Evolutionary conservation across 768 basidiomycete species (phyloP).

Genomic region (Tricholoma sp.): DNA sequence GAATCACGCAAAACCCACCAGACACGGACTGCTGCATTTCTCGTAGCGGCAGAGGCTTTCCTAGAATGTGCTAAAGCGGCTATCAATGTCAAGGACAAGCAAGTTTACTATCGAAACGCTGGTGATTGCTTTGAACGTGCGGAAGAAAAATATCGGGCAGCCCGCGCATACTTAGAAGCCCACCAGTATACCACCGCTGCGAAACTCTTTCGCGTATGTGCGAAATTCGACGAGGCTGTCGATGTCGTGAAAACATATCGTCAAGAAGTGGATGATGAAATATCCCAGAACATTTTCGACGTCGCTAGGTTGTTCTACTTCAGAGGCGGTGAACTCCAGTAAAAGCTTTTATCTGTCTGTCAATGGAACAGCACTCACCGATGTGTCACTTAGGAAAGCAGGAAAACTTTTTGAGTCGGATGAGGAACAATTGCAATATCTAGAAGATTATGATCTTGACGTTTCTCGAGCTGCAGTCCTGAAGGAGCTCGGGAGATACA

Average conservation of each 20-base stretch:
- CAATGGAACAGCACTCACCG: slow-evolving; percentile 6
- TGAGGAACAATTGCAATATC: slow-evolving; percentile 52
- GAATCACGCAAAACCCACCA: slow-evolving; percentile 10
- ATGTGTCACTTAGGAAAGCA: slow-evolving; percentile 33
- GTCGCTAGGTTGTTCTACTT: slow-evolving; percentile 46
- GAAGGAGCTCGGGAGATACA: slow-evolving; percentile 31
- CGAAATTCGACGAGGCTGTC: slow-evolving; percentile 51
- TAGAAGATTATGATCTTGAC: slow-evolving; percentile 50
- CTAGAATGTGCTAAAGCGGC: slow-evolving; percentile 30
- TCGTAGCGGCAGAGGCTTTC: slow-evolving; percentile 47
- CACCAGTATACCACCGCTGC: slow-evolving; percentile 40
- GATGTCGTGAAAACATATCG: slow-evolving; percentile 34
- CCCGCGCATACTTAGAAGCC: slow-evolving; percentile 36
- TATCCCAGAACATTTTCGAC: slow-evolving; percentile 32
- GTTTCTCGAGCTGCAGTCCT: slow-evolving; percentile 41
- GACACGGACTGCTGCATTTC: slow-evolving; percentile 28
- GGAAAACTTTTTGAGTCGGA: slow-evolving; percentile 40
- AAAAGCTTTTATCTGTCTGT: slow-evolving; percentile 17
- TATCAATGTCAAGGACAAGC: slow-evolving; percentile 16
- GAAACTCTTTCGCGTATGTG: slow-evolving; percentile 40
- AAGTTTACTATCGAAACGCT: slow-evolving; percentile 35
- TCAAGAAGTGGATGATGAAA: slow-evolving; percentile 22
- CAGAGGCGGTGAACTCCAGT: slow-evolving; percentile 32
- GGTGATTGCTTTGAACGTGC: slow-evolving; percentile 43
- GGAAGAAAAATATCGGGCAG: slow-evolving; percentile 38